Evolutionary conservation across 2,329 filamentous ascomycete species (phyloP), one percentile per base, ranked within the genome.

Genomic region (Trichoderma sp.): DNA sequence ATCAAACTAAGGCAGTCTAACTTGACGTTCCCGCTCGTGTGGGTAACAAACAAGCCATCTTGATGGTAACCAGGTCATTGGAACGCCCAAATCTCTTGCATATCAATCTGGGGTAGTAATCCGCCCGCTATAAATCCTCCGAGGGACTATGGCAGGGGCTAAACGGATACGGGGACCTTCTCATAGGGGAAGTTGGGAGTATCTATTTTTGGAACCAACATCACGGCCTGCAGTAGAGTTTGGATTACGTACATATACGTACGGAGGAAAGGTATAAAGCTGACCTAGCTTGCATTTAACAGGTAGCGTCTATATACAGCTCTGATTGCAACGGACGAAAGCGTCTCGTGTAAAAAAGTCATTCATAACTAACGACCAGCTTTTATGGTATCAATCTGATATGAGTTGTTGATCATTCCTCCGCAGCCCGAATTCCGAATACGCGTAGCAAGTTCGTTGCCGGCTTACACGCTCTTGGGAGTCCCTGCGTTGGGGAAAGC

Each of bases 161-260:
- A 15, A n/a, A 51, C 30, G 63, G 65, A 69, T 32, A 69, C 26
- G 65, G 60, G 34, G 30, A 15, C 39, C 47, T 36, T 56, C 8
- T 53, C 30, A 26, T 36, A 34, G 30, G 47, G 47, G 47, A 56
- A 66, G 47, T 12, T 24, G 18, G 18, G 11, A 24, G 34, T 11
- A 43, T 60, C 65, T 51, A 47, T 61, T 61, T 57, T 61, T 61
- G 56, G 56, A 32, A 61, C 4, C 39, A 65, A 65, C n/a, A 64
- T 32, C 61, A 24, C 24, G 26, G 43, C 21, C 21, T 56, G 47
- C 21, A 9, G 21, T 24, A 21, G 5, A 12, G 5, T 14, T 53
- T 53, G 11, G 47, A 53, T 53, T 53, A 53, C 47, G 47, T 53
- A 53, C 21, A 5, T 14, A 6, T n/a, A n/a, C n/a, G n/a, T n/a